Percentiles rank a stretch among this genome's conserved stretches.
Conservation (phyloP, 176 grass and related monocot genomes). For the Triticum monococcum region DNA sequence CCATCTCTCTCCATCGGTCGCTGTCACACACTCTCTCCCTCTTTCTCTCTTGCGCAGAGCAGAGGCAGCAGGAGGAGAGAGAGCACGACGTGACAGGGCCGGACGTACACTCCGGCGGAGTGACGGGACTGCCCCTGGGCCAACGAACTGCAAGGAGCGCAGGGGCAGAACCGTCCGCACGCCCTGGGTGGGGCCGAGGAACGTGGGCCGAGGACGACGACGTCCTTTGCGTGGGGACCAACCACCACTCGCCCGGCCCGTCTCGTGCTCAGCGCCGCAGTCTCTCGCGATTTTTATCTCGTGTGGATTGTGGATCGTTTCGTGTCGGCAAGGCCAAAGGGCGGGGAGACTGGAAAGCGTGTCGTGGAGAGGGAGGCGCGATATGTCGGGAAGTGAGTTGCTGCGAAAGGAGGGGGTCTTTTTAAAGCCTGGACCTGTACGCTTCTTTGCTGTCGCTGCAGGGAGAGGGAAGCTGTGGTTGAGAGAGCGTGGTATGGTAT, state of each 20-base stretch:
- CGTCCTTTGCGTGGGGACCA: constrained; percentile 45
- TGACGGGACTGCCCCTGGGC: constrained; percentile 27
- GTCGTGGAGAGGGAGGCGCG: background rate
- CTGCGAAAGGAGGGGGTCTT: background rate
- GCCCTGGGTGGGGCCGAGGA: constrained; percentile 5
- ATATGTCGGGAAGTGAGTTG: background rate
- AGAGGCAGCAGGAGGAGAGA: background rate
- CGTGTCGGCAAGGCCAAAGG: background rate
- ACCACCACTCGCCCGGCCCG: background rate
- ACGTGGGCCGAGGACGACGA: constrained; percentile 50
- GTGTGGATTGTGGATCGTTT: background rate
- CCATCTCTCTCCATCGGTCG: constrained; percentile 11
- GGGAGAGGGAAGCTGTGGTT: background rate
- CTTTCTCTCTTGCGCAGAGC: background rate
- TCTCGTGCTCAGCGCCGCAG: background rate
- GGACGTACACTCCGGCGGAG: background rate
- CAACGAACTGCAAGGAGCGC: background rate
- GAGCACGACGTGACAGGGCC: background rate
- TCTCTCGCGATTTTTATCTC: background rate
- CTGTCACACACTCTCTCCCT: background rate
- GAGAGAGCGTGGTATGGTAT: background rate
- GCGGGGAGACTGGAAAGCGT: background rate
- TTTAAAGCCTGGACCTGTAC: constrained; percentile 12
- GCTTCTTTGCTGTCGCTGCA: background rate
- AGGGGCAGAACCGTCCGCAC: constrained; percentile 42